Conservation (phyloP, 129 eudicot species). For the Pseudognaphalium luteoalbum region DNA sequence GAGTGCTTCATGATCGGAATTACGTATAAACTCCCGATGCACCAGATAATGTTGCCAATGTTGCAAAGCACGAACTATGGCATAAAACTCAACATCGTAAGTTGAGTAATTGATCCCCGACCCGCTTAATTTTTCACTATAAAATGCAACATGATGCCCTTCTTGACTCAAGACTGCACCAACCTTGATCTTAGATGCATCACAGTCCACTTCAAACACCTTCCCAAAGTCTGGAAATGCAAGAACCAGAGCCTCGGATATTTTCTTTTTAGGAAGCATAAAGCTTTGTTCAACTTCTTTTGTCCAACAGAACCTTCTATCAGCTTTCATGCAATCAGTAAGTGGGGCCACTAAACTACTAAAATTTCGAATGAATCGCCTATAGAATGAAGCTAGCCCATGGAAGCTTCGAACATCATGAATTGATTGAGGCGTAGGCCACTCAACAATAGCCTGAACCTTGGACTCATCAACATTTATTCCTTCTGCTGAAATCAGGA, state of each 20-base stretch:
- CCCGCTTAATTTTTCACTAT: background rate
- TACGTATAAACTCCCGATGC: no score
- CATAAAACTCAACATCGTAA: background rate
- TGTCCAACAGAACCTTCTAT: no score
- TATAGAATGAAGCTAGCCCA: background rate
- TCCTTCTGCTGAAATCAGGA: background rate
- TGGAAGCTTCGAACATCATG: background rate
- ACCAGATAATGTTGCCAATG: background rate
- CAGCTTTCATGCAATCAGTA: background rate
- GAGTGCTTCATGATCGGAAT: background rate
- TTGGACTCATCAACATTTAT: background rate
- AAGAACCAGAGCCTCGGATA: background rate
- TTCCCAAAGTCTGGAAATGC: background rate
- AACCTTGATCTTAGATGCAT: background rate
- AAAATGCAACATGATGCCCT: background rate
- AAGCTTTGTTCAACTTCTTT: background rate
- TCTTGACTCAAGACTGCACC: background rate
- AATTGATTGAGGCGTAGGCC: background rate
- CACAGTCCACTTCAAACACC: background rate
- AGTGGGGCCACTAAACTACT: background rate
- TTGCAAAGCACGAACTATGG: background rate
- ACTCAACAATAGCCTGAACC: background rate
- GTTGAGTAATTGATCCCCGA: background rate
- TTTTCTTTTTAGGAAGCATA: no score
- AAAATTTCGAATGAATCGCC: background rate